These are phyloP conservation scores for Carnegiea gigantea DNA, from an alignment of 179 eudicot species.

Conservation along the genomic window DNA sequence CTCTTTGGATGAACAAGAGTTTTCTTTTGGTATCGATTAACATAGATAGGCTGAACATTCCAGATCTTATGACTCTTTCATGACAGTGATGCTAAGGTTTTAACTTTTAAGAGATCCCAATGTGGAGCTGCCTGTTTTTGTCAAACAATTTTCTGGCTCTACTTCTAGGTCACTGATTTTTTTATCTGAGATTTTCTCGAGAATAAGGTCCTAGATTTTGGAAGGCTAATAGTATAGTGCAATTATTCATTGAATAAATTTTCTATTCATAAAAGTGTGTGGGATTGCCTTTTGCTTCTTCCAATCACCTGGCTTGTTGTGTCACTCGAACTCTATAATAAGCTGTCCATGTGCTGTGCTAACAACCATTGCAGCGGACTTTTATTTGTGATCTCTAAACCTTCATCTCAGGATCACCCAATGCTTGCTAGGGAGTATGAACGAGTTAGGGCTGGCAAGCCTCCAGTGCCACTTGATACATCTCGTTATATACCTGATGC, in stretches of 20 bases:
- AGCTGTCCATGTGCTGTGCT: neutral
- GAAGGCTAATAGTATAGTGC: neutral
- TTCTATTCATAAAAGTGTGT: neutral
- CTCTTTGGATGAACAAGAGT: no score
- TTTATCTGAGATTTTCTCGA: neutral
- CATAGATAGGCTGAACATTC: no score
- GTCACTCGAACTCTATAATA: neutral
- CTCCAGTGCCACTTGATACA: conserved; percentile 83
- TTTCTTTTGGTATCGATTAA: no score
- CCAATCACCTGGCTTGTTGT: neutral
- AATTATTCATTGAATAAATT: neutral
- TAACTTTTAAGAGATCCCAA: no score
- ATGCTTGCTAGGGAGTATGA: conserved; percentile 97
- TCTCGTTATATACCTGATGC: conserved; percentile 79
- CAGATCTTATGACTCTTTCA: no score
- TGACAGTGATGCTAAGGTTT: neutral
- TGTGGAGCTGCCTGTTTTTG: neutral
- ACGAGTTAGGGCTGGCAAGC: conserved; percentile 86
- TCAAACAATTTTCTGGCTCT: neutral
- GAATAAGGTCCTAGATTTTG: neutral
- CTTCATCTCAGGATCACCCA: conserved; percentile 64
- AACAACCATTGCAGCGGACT: neutral
- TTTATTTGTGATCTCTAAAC: conserved; percentile 1
- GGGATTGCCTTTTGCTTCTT: neutral
- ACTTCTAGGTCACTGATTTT: neutral